Evolutionary conservation across 176 grass and related monocot species (phyloP).

Genomic region (Ananas comosus): DNA sequence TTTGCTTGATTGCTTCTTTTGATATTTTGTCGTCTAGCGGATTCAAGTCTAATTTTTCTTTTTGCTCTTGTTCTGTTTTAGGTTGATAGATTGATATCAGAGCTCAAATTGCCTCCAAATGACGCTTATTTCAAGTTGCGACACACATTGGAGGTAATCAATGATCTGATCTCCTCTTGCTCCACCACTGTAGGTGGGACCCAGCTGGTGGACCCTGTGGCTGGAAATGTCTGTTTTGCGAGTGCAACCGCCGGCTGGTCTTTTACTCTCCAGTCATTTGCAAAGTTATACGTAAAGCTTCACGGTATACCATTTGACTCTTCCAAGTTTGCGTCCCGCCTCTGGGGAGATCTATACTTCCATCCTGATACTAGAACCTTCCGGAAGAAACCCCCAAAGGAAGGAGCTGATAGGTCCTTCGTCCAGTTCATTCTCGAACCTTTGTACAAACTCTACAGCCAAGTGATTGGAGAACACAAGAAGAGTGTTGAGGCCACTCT

Average conservation of each 20-base stretch:
- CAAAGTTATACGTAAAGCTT: conserved; percentile 74
- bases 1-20: neutral
- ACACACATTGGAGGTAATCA: conserved; percentile 81
- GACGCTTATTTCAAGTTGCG: conserved; percentile 96
- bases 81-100: conserved; percentile 94
- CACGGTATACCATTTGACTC: conserved; percentile 86
- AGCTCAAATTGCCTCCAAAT: conserved; percentile 88
- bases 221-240: conserved; percentile 95
- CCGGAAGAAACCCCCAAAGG: conserved; percentile 84
- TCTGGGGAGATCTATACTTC: conserved; percentile 94
- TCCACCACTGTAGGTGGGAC: conserved; percentile 81
- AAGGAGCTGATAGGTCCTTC: conserved; percentile 94
- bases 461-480: conserved; percentile 86
- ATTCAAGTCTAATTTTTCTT: conserved; percentile 13
- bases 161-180: conserved; percentile 87
- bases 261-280: conserved; percentile 95
- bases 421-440: conserved; percentile 91
- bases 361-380: conserved; percentile 77
- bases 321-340: conserved; percentile 76
- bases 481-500: conserved; percentile 69
- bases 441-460: conserved; percentile 97
- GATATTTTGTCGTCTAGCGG: conserved; percentile 10
- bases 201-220: conserved; percentile 68
- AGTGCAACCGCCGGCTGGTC: conserved; percentile 95
- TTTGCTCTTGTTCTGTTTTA: conserved; percentile 22